Evolutionary conservation across 345 rosid species (phyloP), one percentile per base, ranked within the genome.

Genomic region (Ricinus communis): DNA sequence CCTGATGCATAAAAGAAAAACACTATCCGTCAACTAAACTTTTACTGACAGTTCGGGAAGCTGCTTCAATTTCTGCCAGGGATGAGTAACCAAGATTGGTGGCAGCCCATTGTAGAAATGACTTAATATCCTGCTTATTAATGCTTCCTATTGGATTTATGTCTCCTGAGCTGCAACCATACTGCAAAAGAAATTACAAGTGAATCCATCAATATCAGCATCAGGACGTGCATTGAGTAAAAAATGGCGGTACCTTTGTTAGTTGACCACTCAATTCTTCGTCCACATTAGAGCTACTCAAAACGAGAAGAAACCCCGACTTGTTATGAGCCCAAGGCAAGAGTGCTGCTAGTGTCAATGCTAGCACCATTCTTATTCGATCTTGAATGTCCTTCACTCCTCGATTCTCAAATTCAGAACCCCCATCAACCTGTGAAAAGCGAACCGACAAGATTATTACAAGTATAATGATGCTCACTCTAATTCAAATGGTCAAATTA

Each of bases 241-340:
- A 43, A 1, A 24, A 21, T 52, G 11, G 12, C 1, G 18, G 58
- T 72, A 95, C 98, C 98, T 96, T 96, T 8, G 99, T 96, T 43
- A 93, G 76, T 77, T 96, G 90, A 73, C 99, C 98, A 64, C 94
- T 93, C 77, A 96, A 85, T 58, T 88, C 97, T 83, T 91, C 96
- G 78, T 96, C 99, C 47, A 89, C 97, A 24, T 86, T 96, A 61
- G 99, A 96, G 87, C 98, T 91, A 61, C 99, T 97, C 74, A 93
- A 61, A 80, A 95, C 98, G 61, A 96, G 99, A 85, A 87, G 90
- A 82, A 88, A 93, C 6, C 98, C 98, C 13, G 86, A 78, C 72
- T 93, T 96, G 75, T 70, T 87, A 80, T 91, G 98, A 82, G 89
- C 94, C 98, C 99, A 93, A 63, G 99, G 98, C 83, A 96, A 85